Evolutionary conservation across 2,329 filamentous ascomycete genomes (phyloP).

Genomic region (Myriangium duriaei): DNA sequence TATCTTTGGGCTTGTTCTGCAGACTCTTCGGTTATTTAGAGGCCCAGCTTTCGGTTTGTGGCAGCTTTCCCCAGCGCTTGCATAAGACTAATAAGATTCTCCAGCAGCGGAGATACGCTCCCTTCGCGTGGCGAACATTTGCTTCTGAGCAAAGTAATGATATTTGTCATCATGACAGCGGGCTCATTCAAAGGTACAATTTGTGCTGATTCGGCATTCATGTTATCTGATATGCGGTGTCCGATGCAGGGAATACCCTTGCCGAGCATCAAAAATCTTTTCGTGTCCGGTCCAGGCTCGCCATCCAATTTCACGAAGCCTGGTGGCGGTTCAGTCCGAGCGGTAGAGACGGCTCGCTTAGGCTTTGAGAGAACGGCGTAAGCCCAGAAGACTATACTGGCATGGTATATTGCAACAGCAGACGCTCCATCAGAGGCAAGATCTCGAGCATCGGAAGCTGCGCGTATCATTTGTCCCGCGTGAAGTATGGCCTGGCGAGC

Average conservation of each 20-base stretch:
- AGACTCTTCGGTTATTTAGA: too few relatives aligned
- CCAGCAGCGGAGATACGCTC: not conserved
- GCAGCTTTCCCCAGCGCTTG: not conserved
- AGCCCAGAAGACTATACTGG: slow-evolving; percentile 54
- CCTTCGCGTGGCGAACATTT: not conserved
- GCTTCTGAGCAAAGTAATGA: not conserved
- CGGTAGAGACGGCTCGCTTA: slow-evolving; percentile 19
- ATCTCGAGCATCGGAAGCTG: slow-evolving; percentile 37
- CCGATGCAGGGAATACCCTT: not conserved
- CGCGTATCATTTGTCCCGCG: slow-evolving; percentile 53
- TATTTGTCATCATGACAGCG: not conserved
- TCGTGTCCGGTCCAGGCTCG: not conserved
- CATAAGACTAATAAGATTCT: not conserved
- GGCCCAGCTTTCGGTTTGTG: too few relatives aligned
- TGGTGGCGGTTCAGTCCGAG: slow-evolving; percentile 18
- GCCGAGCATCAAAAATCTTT: not conserved
- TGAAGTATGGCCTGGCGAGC: slow-evolving; percentile 53
- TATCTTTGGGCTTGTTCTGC: too few relatives aligned
- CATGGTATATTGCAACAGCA: slow-evolving; percentile 57
- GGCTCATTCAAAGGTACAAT: not conserved
- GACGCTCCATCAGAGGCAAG: slow-evolving; percentile 43
- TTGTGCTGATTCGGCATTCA: not conserved
- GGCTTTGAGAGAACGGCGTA: slow-evolving; percentile 44
- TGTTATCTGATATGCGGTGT: not conserved
- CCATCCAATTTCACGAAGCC: not conserved